These are phyloP conservation scores for Lotmaria passim DNA, from an alignment of 208 protist species.

Conservation along the genomic window DNA sequence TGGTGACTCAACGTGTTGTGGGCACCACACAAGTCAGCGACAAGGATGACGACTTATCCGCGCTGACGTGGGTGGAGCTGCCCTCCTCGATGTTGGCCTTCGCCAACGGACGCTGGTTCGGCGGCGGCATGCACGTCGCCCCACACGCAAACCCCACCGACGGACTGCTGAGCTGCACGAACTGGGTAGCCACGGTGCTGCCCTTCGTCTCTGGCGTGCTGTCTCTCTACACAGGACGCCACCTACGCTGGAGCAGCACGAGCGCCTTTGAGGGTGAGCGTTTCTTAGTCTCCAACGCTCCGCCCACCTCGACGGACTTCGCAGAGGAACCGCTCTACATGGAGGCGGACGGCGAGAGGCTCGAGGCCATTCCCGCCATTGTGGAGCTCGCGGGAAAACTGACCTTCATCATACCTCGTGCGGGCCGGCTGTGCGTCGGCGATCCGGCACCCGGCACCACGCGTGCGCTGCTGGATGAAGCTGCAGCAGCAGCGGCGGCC, in stretches of 20 bases:
- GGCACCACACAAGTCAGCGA: neutral
- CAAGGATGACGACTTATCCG: constrained; percentile 7
- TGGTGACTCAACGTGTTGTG: neutral
- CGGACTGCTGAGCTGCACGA: constrained; percentile 71
- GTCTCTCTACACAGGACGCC: constrained; percentile 75
- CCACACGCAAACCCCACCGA: constrained; percentile 82
- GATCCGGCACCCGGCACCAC: constrained; percentile 44
- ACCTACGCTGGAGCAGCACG: constrained; percentile 67
- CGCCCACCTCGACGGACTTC: neutral
- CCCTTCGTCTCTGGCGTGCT: constrained; percentile 51
- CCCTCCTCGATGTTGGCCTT: constrained; percentile 78
- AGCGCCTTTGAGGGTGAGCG: constrained; percentile 69
- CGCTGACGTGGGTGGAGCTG: constrained; percentile 62
- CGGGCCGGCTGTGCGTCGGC: constrained; percentile 26
- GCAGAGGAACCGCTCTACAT: constrained; percentile 32
- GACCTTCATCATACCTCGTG: constrained; percentile 48
- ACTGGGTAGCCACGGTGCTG: constrained; percentile 62
- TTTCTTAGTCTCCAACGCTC: constrained; percentile 47
- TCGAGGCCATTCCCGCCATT: constrained; percentile 70
- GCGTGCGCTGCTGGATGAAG: constrained; percentile 9
- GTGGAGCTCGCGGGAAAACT: constrained; percentile 66
- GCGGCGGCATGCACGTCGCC: constrained; percentile 76
- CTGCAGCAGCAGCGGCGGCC: neutral
- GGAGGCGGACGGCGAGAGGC: constrained; percentile 81
- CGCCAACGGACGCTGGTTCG: constrained; percentile 84